Evolutionary conservation across 768 basidiomycete genomes (phyloP).

Genomic region (Galerina marginata): DNA sequence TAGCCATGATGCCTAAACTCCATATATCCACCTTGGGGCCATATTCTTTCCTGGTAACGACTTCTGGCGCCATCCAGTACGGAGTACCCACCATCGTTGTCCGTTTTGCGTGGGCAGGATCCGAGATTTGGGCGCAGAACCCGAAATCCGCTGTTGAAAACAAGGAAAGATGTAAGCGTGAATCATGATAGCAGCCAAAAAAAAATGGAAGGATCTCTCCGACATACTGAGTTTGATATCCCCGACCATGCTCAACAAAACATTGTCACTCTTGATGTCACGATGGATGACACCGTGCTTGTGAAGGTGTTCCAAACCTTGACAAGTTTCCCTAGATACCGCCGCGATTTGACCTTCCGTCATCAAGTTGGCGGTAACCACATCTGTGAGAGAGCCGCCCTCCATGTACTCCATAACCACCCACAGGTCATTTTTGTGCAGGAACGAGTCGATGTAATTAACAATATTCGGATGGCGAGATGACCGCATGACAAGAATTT

Average conservation of each 20-base stretch:
- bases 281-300: constrained; percentile 97
- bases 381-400: constrained; percentile 92
- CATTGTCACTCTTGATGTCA: constrained; percentile 99
- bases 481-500: constrained; percentile 98
- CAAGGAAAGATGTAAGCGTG: constrained; percentile 3
- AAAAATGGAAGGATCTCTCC: not conserved
- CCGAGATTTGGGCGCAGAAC: constrained; percentile 97
- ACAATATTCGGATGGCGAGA: constrained; percentile 98
- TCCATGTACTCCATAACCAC: constrained; percentile 99
- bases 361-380: constrained; percentile 95
- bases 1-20: constrained; percentile 96
- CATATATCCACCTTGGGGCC: constrained; percentile 99
- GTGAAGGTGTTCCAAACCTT: constrained; percentile 94
- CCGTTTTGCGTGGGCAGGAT: constrained; percentile 86
- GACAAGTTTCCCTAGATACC: constrained; percentile 89
- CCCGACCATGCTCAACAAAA: constrained; percentile 88
- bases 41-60: constrained; percentile 96
- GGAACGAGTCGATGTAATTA: constrained; percentile 98
- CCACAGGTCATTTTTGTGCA: constrained; percentile 98
- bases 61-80: constrained; percentile 99
- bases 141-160: constrained; percentile 84
- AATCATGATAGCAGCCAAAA: constrained; percentile 1
- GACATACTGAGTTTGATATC: constrained; percentile 97
- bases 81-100: constrained; percentile 99
- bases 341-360: constrained; percentile 99